Conservation (phyloP, 2,329 filamentous ascomycete genomes). For the Claviceps maximensis region DNA sequence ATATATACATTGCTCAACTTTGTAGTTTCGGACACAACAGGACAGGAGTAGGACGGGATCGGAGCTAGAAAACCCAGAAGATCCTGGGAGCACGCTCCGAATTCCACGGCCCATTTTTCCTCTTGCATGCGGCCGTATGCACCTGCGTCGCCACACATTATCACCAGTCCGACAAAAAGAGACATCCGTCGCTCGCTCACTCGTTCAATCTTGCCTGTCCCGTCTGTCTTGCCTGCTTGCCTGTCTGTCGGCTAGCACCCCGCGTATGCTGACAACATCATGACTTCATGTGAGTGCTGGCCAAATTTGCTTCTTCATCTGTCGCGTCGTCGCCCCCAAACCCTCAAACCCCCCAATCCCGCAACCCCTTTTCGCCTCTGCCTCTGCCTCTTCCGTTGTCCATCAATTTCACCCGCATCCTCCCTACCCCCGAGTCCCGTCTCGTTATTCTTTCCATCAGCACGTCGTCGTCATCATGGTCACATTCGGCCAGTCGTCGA, state of each 20-base stretch:
- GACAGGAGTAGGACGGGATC: too few relatives aligned
- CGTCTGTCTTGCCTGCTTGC: background rate
- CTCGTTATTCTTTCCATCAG: background rate
- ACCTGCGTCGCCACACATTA: background rate
- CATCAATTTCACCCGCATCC: background rate
- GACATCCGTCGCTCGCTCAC: background rate
- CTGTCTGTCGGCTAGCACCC: background rate
- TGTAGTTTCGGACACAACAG: too few relatives aligned
- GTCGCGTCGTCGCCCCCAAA: background rate
- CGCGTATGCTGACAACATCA: background rate
- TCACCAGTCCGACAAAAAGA: background rate
- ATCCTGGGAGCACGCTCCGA: background rate
- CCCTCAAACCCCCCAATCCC: too few relatives aligned
- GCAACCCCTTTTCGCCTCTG: background rate
- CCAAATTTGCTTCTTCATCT: background rate
- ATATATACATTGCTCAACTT: too few relatives aligned
- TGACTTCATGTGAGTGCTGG: slow-evolving; percentile 4
- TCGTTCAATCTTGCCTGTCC: too few relatives aligned
- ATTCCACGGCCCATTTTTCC: background rate
- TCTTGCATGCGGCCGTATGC: background rate
- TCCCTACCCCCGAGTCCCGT: background rate
- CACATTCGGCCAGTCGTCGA: background rate
- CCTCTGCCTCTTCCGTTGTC: background rate
- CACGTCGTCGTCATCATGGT: background rate
- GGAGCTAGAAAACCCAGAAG: too few relatives aligned